Evolutionary conservation across 305 asterid genomes (phyloP), one percentile per base, ranked within the genome.

Genomic region (Rubia balearica): DNA sequence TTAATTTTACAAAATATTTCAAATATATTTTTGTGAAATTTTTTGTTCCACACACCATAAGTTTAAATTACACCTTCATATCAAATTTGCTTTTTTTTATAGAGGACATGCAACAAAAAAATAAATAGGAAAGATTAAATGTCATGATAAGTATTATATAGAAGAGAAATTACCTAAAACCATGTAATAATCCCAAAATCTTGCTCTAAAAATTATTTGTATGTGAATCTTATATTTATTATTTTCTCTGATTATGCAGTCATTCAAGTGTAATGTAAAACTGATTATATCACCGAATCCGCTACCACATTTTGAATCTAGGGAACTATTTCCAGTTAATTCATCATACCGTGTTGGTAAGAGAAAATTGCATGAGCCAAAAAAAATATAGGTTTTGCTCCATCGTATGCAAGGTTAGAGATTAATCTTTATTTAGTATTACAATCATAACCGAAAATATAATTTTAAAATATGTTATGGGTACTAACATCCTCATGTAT

Each of bases 191-290:
- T 0, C 41, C 41, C 41, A 38, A 38, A 38, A 5, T 38, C 0
- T 38, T 38, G 41, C 41, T 6, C 41, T 6, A 38, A 38, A 38
- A 38, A 2, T 38, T 6, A 38, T 5, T 14, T 5, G 6, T 17
- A 13, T 49, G 17, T 45, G 4, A 3, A 1, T 10, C 36, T 6
- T 4, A 11, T 27, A 6, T 10, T 11, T 60, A 11, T 1, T 61
- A 5, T 40, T 61, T 61, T 4, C 27, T 3, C 22, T 12, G 10
- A 56, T 61, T 24, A 48, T 43, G 14, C 43, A 61, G 43, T 17
- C 65, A 12, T 61, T 27, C 65, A 61, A 61, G 21, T 61, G 65
- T 40, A 61, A 62, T 45, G 36, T 16, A 8, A 62, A 62, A 38
- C 6, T 40, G 48, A 45, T 62, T 3, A 17, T 62, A 33, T 62